These are phyloP conservation scores for Amniculicola lignicola DNA, from an alignment of 495 filamentous ascomycete species.

Conservation along the genomic window DNA sequence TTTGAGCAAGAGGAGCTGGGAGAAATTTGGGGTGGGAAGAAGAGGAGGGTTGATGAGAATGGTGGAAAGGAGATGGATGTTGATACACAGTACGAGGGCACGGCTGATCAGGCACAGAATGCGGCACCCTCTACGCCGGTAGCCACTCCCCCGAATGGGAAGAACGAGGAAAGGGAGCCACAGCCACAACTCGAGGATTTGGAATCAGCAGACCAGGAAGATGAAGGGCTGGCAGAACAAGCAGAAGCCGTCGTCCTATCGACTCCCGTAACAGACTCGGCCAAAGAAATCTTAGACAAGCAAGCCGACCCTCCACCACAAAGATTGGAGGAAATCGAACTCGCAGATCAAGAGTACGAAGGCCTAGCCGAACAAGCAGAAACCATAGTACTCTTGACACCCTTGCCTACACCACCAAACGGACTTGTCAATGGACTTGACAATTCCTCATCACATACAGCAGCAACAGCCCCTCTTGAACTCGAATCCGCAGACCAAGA, in stretches of 20 bases:
- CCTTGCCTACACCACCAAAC: too few relatives aligned
- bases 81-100: not conserved
- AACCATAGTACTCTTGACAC: too few relatives aligned
- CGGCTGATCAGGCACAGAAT: slow-evolving; percentile 1
- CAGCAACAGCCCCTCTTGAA: too few relatives aligned
- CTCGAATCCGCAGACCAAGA: slow-evolving; percentile 5
- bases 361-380: too few relatives aligned
- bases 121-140: too few relatives aligned
- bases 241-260: too few relatives aligned
- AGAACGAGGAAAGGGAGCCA: too few relatives aligned
- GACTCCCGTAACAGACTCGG: too few relatives aligned
- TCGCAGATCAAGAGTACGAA: not conserved
- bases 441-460: not conserved
- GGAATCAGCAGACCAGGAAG: not conserved
- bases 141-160: too few relatives aligned
- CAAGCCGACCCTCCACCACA: not conserved
- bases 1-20: slow-evolving; percentile 82
- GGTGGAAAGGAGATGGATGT: slow-evolving; percentile 14
- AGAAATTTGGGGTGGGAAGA: slow-evolving; percentile 67
- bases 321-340: slow-evolving; percentile 14
- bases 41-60: slow-evolving; percentile 20
- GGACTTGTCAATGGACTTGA: not conserved
- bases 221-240: too few relatives aligned
- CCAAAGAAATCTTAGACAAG: too few relatives aligned
- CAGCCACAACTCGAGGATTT: too few relatives aligned